Base-by-base conservation (phyloP, 305 asterid species). In the Fraxinus xanthoxyloides region DNA sequence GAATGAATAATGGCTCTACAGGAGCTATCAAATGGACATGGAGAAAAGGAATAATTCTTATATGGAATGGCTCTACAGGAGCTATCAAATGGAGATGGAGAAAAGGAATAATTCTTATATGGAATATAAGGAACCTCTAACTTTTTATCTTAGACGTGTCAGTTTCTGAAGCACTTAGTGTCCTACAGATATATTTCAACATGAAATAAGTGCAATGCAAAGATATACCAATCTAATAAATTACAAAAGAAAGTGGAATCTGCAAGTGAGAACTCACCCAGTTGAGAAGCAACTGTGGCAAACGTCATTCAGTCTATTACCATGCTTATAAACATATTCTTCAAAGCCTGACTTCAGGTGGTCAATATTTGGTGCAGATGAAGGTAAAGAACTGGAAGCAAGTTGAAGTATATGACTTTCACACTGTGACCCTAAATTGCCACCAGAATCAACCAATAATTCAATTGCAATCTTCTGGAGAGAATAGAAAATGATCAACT, bases 391-490 rank as follows among this genome's bases (percentile, higher is more conserved):
- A 80, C 82, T 75, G 77, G 92, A 87, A 70, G 90, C 90, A 81
- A 80, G 84, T 74, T 86, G 90, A 81, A 87, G 84, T 77, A 90
- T 54, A 82, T 83, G 79, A 77, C 82, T 89, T 85, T 79, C 77
- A 78, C n/a, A 59, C 46, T 80, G 86, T 79, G 89, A 85, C 80
- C 90, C 90, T 78, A 82, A 75, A 61, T 74, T 56, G 51, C 80
- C 84, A 83, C 80, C 85, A 76, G 90, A 82, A 83, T 88, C 88
- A 78, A 90, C 93, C 80, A 91, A 83, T 63, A 92, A 85, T 86
- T 95, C 97, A 86, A 92, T 82, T 72, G 93, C 97, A 76, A 93
- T 89, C 85, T 87, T 92, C 98, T 95, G 93, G 76, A 85, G 79
- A 82, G 73, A 83, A 73, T 54, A 26, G 75, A 35, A 77, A 67